phyloP scores from a whole-genome alignment of 2,329 filamentous ascomycete genomes.

The Nemania abortiva region DNA sequence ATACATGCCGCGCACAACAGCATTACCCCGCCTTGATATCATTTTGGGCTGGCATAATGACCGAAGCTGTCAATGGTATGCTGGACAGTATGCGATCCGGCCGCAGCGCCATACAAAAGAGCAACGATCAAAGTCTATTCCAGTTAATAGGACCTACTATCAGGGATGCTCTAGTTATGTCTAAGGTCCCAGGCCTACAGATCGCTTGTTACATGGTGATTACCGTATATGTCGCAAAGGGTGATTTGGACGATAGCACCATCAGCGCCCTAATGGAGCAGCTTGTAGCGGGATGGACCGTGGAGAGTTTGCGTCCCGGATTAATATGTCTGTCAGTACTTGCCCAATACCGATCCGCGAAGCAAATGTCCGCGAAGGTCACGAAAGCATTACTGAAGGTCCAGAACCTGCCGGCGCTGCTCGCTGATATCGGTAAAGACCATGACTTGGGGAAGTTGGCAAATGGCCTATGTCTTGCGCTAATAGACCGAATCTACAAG shows the following conservation, averaged over 20 bases:
- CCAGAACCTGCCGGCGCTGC: slow-evolving; percentile 67
- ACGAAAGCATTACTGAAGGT: slow-evolving; percentile 76
- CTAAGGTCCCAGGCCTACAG: slow-evolving; percentile 81
- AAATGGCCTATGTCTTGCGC: slow-evolving; percentile 76
- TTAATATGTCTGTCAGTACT: slow-evolving; percentile 85
- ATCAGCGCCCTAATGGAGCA: slow-evolving; percentile 93
- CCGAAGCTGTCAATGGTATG: slow-evolving; percentile 86
- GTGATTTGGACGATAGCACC: slow-evolving; percentile 80
- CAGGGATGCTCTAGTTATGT: slow-evolving; percentile 81
- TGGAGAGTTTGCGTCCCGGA: slow-evolving; percentile 77
- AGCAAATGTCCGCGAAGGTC: slow-evolving; percentile 76
- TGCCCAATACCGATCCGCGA: slow-evolving; percentile 80
- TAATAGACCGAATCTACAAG: slow-evolving; percentile 71
- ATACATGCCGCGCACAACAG: slow-evolving; percentile 76
- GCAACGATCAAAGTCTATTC: slow-evolving; percentile 84
- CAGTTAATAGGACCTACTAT: slow-evolving; percentile 75
- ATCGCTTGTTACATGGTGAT: slow-evolving; percentile 93
- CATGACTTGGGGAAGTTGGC: slow-evolving; percentile 78
- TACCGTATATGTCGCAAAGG: slow-evolving; percentile 86
- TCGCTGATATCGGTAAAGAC: slow-evolving; percentile 72
- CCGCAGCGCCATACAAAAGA: slow-evolving; percentile 78
- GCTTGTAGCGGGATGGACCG: slow-evolving; percentile 80
- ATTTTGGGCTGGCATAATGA: slow-evolving; percentile 91
- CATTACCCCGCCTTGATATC: slow-evolving; percentile 83
- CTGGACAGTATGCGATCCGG: slow-evolving; percentile 83